Evolutionary conservation across 768 basidiomycete genomes (phyloP), one percentile per base, ranked within the genome.

Genomic region (Tricholomella constricta): DNA sequence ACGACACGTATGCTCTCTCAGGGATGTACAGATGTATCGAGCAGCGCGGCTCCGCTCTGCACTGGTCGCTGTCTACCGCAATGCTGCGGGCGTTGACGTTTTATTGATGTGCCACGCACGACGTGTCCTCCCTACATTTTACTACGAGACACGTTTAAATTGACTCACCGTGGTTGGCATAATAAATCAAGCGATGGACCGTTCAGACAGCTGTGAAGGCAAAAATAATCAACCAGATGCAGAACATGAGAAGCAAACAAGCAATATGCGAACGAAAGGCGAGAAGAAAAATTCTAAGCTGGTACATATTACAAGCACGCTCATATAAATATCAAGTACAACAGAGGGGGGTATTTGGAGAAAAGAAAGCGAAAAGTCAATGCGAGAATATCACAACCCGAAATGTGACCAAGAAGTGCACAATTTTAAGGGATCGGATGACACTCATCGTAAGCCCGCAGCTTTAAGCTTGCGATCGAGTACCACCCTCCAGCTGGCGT

Each of bases 401-500:
- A n/a, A 41, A 34, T 19, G 31, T 32, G 31, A 32, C 4, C 25
- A 35, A 35, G 22, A 40, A 31, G n/a, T n/a, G n/a, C n/a, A n/a
- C 29, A 54, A 54, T 56, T 54, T 56, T 15, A 20, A 47, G 19
- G 47, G 36, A 47, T 42, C 44, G 56, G 35, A 40, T 45, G 42
- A 32, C 41, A 61, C 55, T 64, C 62, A 68, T 51, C 63, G 65
- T 49, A 74, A 59, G 17, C 75, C 78, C 43, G 68, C 69, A 51
- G 73, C 73, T 48, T 71, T 70, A 31, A 85, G 71, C 59, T 69
- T 78, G 46, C 74, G 73, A 32, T 80, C 76, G 48, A 89, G 71
- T 60, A 73, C 76, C 45, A 75, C 67, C 53, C 83, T 80, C 88
- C 88, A 89, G 45, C 78, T 83, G 46, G 69, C 63, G 62, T 91